phyloP scores from a whole-genome alignment of 306 rosid genomes.

The Quercus dentata region DNA sequence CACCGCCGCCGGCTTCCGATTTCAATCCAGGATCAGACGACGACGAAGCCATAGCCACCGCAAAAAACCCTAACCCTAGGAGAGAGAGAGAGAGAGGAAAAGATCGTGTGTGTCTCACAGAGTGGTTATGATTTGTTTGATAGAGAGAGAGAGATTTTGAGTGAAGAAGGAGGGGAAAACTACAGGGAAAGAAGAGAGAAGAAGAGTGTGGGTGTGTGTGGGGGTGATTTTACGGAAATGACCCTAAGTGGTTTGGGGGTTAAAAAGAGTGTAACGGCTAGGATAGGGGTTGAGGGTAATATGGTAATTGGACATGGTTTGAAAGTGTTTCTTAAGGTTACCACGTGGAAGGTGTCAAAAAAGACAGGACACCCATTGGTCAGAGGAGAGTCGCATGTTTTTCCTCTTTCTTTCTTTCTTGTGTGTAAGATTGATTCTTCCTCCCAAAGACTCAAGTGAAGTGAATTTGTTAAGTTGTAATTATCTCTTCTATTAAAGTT shows the following conservation, averaged over 20 bases:
- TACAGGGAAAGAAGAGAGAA: conserved; percentile 11
- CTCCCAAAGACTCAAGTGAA: too few species aligned
- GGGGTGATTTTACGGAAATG: conserved; percentile 11
- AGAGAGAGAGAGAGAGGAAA: conserved; percentile 12
- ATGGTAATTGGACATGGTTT: conserved; percentile 28
- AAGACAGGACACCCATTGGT: conserved; percentile 21
- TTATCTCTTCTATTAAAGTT: too few species aligned
- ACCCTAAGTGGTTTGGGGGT: not conserved
- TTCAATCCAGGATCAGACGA: conserved; percentile 79
- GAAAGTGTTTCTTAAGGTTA: conserved; percentile 24
- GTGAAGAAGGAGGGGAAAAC: conserved; percentile 34
- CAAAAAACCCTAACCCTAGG: conserved; percentile 39
- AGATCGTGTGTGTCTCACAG: conserved; percentile 7
- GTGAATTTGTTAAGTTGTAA: too few species aligned
- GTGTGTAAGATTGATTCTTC: too few species aligned
- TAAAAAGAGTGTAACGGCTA: conserved; percentile 73
- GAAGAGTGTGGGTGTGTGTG: not conserved
- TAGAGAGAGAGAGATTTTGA: conserved; percentile 18
- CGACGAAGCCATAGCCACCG: conserved; percentile 70
- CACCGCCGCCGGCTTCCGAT: conserved; percentile 39
- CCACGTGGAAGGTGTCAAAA: conserved; percentile 33
- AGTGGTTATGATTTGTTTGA: not conserved
- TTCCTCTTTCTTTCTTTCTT: too few species aligned
- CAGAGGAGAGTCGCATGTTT: not conserved
- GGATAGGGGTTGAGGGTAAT: conserved; percentile 35